phyloP scores from a whole-genome alignment of 2,329 filamentous ascomycete genomes.

The Cytospora mali region DNA sequence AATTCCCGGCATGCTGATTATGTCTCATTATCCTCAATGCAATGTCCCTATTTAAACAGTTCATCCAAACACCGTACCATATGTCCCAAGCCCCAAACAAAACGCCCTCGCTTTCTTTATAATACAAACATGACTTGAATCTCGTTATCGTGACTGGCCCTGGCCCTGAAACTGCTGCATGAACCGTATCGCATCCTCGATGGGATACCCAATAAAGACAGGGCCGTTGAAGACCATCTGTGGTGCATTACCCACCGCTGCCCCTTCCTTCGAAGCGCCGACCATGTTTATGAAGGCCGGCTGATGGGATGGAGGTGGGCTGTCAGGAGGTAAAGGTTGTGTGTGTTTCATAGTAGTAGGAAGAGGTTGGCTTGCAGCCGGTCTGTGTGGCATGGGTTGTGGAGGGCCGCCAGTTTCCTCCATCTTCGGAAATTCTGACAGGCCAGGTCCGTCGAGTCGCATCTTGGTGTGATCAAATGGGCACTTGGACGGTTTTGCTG shows the following conservation, averaged over 20 bases:
- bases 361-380: constrained; percentile 22
- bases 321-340: constrained; percentile 31
- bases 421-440: constrained; percentile 26
- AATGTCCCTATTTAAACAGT: not conserved
- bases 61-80: constrained; percentile 4
- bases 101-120: constrained; percentile 25
- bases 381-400: constrained; percentile 6
- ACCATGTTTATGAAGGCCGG: constrained; percentile 57
- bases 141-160: constrained; percentile 28
- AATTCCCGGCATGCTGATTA: not conserved
- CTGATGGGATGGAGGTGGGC: constrained; percentile 40
- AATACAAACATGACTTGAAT: constrained; percentile 12
- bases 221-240: constrained; percentile 90
- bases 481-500: constrained; percentile 50
- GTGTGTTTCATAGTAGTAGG: constrained; percentile 31
- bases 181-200: constrained; percentile 78
- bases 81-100: not conserved
- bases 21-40: not conserved
- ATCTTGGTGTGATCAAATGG: constrained; percentile 52
- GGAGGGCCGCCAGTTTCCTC: constrained; percentile 27
- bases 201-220: constrained; percentile 88
- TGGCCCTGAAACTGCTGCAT: constrained; percentile 61
- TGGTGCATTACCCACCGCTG: constrained; percentile 43
- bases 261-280: constrained; percentile 38
- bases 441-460: constrained; percentile 22